Percentiles rank a stretch among this genome's conserved stretches.
Evolutionary conservation across 768 basidiomycete genomes (phyloP).

Genomic region (Hygrophoropsis aurantiaca): DNA sequence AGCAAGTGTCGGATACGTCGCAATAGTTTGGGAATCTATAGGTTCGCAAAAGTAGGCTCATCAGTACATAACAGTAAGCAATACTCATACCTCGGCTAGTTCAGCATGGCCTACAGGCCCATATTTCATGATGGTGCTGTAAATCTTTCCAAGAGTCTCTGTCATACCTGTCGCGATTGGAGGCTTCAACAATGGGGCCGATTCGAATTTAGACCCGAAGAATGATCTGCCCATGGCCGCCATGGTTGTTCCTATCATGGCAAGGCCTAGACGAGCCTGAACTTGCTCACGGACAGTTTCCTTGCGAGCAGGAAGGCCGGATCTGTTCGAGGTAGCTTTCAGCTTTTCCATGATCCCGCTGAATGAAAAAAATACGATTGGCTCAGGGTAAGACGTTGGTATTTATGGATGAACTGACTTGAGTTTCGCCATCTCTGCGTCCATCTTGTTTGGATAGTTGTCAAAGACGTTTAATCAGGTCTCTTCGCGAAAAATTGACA

Average conservation of each 20-base stretch:
- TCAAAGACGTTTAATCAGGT: too few species aligned
- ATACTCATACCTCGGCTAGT: slow-evolving; percentile 7
- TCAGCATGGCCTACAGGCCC: slow-evolving; percentile 9
- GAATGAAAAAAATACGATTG: too few species aligned
- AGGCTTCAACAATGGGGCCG: slow-evolving; percentile 14
- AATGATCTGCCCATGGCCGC: not conserved
- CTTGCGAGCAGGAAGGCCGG: slow-evolving; percentile 10
- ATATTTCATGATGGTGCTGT: slow-evolving; percentile 12
- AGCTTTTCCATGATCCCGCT: too few species aligned
- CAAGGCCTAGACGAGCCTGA: slow-evolving; percentile 4
- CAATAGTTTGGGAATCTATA: slow-evolving; percentile 20
- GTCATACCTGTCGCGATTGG: slow-evolving; percentile 24
- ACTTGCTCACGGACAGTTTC: slow-evolving; percentile 16
- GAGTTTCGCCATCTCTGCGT: too few species aligned
- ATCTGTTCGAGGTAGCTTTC: too few species aligned
- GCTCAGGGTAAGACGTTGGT: too few species aligned
- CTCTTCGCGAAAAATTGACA: too few species aligned
- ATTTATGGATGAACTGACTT: too few species aligned
- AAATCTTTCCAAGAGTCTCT: slow-evolving; percentile 12
- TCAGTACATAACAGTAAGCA: not conserved
- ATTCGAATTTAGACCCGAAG: not conserved
- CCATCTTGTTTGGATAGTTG: too few species aligned
- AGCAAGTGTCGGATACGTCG: slow-evolving; percentile 24
- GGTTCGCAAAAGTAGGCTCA: not conserved
- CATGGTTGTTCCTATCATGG: slow-evolving; percentile 4